phyloP scores from a whole-genome alignment of 106 monocot species.

The Allium sativum region DNA sequence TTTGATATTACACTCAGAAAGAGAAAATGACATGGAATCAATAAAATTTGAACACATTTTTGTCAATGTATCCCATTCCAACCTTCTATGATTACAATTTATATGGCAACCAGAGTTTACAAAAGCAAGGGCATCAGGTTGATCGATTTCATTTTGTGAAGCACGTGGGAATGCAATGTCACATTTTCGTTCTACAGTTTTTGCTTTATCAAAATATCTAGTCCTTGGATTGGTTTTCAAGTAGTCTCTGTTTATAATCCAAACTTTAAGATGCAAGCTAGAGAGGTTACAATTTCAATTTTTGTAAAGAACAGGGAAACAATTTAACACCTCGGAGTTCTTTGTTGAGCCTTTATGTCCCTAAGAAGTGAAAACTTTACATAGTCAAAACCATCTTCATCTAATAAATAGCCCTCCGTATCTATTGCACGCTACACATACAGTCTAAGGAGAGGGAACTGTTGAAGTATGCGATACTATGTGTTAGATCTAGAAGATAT shows the following conservation, averaged over 20 bases:
- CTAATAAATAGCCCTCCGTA: slow-evolving; percentile 87
- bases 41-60: too few species aligned
- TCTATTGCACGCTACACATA: slow-evolving; percentile 25
- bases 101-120: slow-evolving; percentile 81
- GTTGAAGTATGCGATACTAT: too few species aligned
- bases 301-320: slow-evolving; percentile 7
- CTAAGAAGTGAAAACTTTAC: slow-evolving; percentile 78
- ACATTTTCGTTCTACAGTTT: slow-evolving; percentile 80
- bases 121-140: slow-evolving; percentile 66
- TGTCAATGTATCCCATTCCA: too few species aligned
- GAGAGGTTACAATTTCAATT: not conserved
- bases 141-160: slow-evolving; percentile 94
- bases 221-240: slow-evolving; percentile 77
- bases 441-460: too few species aligned
- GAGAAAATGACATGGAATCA: too few species aligned
- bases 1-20: too few species aligned
- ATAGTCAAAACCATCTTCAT: slow-evolving; percentile 97
- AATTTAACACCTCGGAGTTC: slow-evolving; percentile 62
- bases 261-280: slow-evolving; percentile 3
- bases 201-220: slow-evolving; percentile 79
- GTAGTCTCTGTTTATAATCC: slow-evolving; percentile 56
- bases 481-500: too few species aligned
- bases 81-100: slow-evolving; percentile 96
- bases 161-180: slow-evolving; percentile 96
- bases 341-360: slow-evolving; percentile 90